Percentiles rank a stretch among this genome's conserved stretches.
phyloP scores from a whole-genome alignment of 768 basidiomycete genomes.

The Pholiota conissans region DNA sequence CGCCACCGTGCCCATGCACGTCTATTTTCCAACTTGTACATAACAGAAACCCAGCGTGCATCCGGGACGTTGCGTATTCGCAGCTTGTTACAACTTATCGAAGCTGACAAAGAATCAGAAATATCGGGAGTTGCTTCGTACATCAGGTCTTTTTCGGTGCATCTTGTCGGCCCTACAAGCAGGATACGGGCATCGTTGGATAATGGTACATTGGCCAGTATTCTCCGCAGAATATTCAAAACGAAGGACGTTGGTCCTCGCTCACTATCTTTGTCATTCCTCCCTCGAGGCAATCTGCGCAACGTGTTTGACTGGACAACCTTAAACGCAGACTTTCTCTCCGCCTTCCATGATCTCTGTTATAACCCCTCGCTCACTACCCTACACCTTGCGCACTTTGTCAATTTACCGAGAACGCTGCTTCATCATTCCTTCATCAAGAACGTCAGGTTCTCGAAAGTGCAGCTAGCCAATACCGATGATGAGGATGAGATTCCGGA shows the following conservation, averaged over 20 bases:
- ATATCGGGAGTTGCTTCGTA: conserved; percentile 17
- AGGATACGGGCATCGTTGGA: conserved; percentile 14
- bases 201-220: conserved; percentile 13
- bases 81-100: conserved; percentile 12
- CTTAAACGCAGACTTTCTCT: conserved; percentile 9
- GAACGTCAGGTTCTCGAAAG: conserved; percentile 13
- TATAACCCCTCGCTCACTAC: conserved; percentile 14
- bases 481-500: conserved; percentile 5
- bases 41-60: conserved; percentile 6
- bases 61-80: background rate
- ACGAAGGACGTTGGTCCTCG: conserved; percentile 13
- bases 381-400: conserved; percentile 14
- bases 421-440: conserved; percentile 12
- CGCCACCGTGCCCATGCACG: conserved; percentile 18
- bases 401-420: conserved; percentile 14
- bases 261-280: conserved; percentile 16
- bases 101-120: conserved; percentile 13
- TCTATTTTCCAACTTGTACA: conserved; percentile 13
- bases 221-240: conserved; percentile 14
- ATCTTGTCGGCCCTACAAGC: conserved; percentile 10
- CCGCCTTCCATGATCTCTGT: conserved; percentile 14
- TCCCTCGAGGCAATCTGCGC: conserved; percentile 11
- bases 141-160: conserved; percentile 12
- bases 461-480: conserved; percentile 2
- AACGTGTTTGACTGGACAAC: conserved; percentile 15